Evolutionary conservation across 1,284 basidiomycete species (phyloP), one percentile per base, ranked within the genome.

Genomic region (Inonotus hispidus): DNA sequence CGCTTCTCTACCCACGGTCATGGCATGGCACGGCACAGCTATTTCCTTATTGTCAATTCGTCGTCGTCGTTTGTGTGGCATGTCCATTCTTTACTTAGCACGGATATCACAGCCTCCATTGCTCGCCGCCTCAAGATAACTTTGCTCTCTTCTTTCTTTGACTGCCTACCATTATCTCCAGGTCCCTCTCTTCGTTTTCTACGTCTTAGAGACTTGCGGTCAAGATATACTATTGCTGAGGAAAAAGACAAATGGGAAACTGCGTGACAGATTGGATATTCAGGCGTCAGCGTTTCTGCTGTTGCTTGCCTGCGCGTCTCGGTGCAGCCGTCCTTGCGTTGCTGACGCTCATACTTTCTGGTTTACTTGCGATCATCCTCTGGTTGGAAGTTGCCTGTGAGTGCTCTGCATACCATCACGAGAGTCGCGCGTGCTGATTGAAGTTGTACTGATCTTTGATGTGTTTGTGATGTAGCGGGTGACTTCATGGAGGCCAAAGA

Each of bases 351-450:
- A 66, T 85, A 23, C 70, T 87, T 32, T 74, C 81, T 1, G 80
- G 79, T 1, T 60, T 80, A 16, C 72, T 85, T 43, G 73, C 82
- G 10, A 70, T 82, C 64, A 68, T 83, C 53, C 66, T 84, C 21
- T 87, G 82, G 83, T 83, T 81, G 67, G 81, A 84, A 66, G 71
- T 85, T 35, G 74, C 72, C 35, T 76, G 85, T 86, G 63, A 65
- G 84, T 73, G 32, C 5, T 23, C 39, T n/a, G 46, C 3, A 13
- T 19, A 8, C 19, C 38, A 56, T 53, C 14, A 49, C 7, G 23
- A 2, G 21, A 39, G 5, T 21, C 7, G 6, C 19, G 11, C 23
- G 53, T 39, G 25, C 21, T 35, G 35, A 32, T n/a, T 54, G 27
- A 7, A 27, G 2, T 16, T 7, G 19, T 13, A 29, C 25, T 10